These are phyloP conservation scores for Backusella parvicylindrica DNA, from an alignment of 192 early-diverging fungal species.

Conservation along the genomic window DNA sequence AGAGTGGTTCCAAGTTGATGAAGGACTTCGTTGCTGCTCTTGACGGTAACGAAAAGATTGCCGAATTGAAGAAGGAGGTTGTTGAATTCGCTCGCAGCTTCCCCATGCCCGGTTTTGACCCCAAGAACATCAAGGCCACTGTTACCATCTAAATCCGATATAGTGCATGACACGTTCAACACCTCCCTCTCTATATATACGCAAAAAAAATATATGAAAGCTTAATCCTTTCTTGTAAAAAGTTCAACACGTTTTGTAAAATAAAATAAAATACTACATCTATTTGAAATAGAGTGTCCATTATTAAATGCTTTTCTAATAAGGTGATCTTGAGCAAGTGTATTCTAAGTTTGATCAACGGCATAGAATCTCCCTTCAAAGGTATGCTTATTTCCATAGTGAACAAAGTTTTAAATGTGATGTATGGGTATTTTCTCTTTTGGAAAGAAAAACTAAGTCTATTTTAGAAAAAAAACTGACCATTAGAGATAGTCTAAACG, in stretches of 20 bases:
- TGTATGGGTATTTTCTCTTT: no score
- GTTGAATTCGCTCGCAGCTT: conserved; percentile 89
- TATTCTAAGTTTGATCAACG: neutral
- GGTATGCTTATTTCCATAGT: no score
- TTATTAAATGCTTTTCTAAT: neutral
- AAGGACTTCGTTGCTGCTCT: conserved; percentile 95
- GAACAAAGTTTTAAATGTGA: no score
- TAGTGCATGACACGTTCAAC: conserved; percentile 11
- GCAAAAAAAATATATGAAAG: neutral
- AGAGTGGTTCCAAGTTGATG: conserved; percentile 88
- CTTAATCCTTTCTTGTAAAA: conserved; percentile 9
- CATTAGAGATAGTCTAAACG: no score
- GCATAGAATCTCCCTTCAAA: no score
- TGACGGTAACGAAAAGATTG: conserved; percentile 75
- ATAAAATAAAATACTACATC: conserved; percentile 3
- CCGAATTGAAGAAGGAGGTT: conserved; percentile 80
- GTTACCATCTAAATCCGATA: conserved; percentile 20
- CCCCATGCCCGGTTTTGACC: conserved; percentile 91
- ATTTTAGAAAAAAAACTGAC: no score
- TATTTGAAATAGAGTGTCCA: neutral
- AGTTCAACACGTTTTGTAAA: conserved; percentile 24
- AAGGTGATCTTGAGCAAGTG: neutral
- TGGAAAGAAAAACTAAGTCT: no score
- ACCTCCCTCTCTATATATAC: neutral
- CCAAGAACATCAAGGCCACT: conserved; percentile 32